Evolutionary conservation across 1,284 basidiomycete species (phyloP).

Genomic region (Cutaneotrichosporon dermatis): DNA sequence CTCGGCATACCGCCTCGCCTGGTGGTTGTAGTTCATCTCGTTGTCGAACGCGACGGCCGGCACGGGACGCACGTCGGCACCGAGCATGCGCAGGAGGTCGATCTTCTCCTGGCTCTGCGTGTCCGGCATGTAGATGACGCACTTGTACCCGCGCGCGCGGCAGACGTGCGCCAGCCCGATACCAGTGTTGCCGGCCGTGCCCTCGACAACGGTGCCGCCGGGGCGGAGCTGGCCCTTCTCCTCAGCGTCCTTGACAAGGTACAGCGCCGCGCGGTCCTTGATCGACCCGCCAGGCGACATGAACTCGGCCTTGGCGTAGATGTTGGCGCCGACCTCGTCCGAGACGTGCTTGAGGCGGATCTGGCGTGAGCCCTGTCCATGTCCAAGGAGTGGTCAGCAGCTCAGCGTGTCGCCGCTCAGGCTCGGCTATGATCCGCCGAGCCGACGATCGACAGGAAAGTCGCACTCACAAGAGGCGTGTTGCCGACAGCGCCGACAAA

Average conservation of each 20-base stretch:
- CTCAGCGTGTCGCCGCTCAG: neutral
- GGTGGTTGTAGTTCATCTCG: slow-evolving; percentile 97
- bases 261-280: slow-evolving; percentile 94
- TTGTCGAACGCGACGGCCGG: slow-evolving; percentile 96
- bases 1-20: slow-evolving; percentile 82
- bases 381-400: neutral
- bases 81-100: slow-evolving; percentile 92
- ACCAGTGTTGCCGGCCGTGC: slow-evolving; percentile 98
- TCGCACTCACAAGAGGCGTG: slow-evolving; percentile 75
- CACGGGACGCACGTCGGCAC: slow-evolving; percentile 91
- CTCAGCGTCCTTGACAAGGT: slow-evolving; percentile 85
- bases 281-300: slow-evolving; percentile 99
- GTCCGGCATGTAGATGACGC: slow-evolving; percentile 99
- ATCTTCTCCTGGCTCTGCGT: slow-evolving; percentile 98
- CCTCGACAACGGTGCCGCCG: slow-evolving; percentile 94
- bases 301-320: slow-evolving; percentile 94
- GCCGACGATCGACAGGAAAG: neutral
- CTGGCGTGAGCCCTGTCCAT: slow-evolving; percentile 49
- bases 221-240: slow-evolving; percentile 68
- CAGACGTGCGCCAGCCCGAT: slow-evolving; percentile 93
- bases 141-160: slow-evolving; percentile 86
- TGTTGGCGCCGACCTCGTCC: slow-evolving; percentile 80
- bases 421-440: neutral
- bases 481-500: slow-evolving; percentile 89
- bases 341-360: slow-evolving; percentile 79